These are phyloP conservation scores for Trichosporon sp. DNA, from an alignment of 1,284 basidiomycete genomes.

Conservation along the genomic window DNA sequence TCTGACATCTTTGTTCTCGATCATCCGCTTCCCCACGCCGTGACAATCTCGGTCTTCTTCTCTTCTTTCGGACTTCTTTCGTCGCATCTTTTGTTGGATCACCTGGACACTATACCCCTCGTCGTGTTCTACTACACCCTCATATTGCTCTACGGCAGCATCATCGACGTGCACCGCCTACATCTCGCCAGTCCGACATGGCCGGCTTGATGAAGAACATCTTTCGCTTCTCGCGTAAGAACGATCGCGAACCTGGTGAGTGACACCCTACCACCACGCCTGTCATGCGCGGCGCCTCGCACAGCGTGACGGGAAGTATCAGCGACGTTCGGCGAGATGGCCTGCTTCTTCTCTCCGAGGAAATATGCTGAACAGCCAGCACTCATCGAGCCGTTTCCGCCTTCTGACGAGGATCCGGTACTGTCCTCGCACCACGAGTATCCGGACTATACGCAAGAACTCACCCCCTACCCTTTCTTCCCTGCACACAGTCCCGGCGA, in stretches of 20 bases:
- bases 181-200: neutral
- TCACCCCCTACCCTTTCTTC: neutral
- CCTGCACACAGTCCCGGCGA: neutral
- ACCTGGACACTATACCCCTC: neutral
- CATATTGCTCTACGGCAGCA: no score
- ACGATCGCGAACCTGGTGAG: neutral
- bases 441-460: neutral
- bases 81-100: neutral
- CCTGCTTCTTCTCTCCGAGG: neutral
- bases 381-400: neutral
- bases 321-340: no score
- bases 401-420: neutral
- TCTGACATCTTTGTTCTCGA: neutral
- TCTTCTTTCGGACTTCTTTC: neutral
- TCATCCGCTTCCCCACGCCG: neutral
- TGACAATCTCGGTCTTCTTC: neutral
- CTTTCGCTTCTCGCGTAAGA: neutral
- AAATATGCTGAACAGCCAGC: neutral
- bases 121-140: neutral
- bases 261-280: neutral
- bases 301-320: no score
- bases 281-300: neutral
- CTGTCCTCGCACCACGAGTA: neutral
- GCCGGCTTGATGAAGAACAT: neutral
- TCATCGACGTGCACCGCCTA: neutral